Conservation (phyloP, 2,329 filamentous ascomycete species). For the Ceratocystis lukuohia region DNA sequence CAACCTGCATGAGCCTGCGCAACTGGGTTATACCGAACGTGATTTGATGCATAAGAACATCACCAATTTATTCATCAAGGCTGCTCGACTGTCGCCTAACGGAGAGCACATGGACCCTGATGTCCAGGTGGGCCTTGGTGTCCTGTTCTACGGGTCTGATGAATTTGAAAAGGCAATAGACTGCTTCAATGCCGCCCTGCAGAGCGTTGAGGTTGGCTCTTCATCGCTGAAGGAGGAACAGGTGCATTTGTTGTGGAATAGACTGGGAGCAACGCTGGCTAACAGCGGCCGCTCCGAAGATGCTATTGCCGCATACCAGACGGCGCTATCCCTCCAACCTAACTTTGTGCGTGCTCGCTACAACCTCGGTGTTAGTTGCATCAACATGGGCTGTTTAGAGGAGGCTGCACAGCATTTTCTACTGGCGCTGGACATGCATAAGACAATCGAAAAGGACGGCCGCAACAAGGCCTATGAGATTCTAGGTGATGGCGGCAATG, state of each 20-base stretch:
- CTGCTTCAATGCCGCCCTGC: conserved; percentile 87
- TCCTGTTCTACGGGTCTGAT: conserved; percentile 94
- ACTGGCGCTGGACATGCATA: conserved; percentile 88
- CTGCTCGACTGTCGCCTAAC: conserved; percentile 79
- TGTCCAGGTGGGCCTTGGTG: conserved; percentile 90
- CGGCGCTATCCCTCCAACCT: conserved; percentile 74
- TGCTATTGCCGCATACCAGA: conserved; percentile 91
- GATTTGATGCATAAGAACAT: conserved; percentile 81
- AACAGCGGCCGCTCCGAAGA: conserved; percentile 91
- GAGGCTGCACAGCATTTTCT: conserved; percentile 89
- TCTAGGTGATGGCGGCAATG: conserved; percentile 40
- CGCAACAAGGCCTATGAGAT: conserved; percentile 74
- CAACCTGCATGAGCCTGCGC: conserved; percentile 59
- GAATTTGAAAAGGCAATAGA: conserved; percentile 98
- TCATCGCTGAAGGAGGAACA: conserved; percentile 67
- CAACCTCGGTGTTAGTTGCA: conserved; percentile 91
- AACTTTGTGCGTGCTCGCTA: conserved; percentile 97
- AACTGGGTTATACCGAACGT: conserved; percentile 89
- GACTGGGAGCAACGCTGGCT: conserved; percentile 85
- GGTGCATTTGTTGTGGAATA: conserved; percentile 92
- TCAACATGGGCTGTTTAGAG: conserved; percentile 90
- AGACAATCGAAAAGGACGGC: conserved; percentile 75
- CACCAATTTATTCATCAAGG: conserved; percentile 78
- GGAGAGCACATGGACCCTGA: conserved; percentile 97
- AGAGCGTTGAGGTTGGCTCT: conserved; percentile 68